phyloP scores from a whole-genome alignment of 2,329 filamentous ascomycete species.

The Aspergillus neoniger region DNA sequence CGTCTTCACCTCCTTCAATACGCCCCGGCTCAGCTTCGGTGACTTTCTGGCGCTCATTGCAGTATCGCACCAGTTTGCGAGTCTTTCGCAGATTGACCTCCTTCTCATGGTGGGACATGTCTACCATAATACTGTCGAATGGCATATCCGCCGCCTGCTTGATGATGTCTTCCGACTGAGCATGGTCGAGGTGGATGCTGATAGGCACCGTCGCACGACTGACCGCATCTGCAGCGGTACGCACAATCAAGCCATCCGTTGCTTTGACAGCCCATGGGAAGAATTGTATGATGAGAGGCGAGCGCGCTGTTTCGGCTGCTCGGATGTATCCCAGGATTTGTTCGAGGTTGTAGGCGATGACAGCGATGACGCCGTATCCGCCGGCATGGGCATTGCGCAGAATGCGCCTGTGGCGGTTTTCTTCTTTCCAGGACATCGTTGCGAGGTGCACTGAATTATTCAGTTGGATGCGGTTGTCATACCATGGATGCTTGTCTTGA shows the following conservation, averaged over 20 bases:
- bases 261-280: conserved; percentile 71
- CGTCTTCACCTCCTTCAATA: conserved; percentile 74
- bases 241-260: conserved; percentile 55
- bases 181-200: conserved; percentile 67
- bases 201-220: conserved; percentile 61
- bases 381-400: conserved; percentile 56
- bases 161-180: conserved; percentile 64
- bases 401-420: conserved; percentile 42
- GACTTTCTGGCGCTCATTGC: conserved; percentile 65
- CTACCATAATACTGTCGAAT: conserved; percentile 75
- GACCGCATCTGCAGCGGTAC: conserved; percentile 58
- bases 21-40: conserved; percentile 71
- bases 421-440: conserved; percentile 22
- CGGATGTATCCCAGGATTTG: conserved; percentile 65
- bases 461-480: background rate
- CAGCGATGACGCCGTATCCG: conserved; percentile 58
- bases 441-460: conserved; percentile 28
- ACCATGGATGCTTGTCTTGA: background rate
- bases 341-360: conserved; percentile 57
- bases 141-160: conserved; percentile 59
- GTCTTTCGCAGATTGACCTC: conserved; percentile 69
- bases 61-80: conserved; percentile 62
- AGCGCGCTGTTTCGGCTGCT: conserved; percentile 66
- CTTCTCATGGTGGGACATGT: conserved; percentile 72
- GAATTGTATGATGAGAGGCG: conserved; percentile 68